Base-by-base conservation (phyloP, 768 basidiomycete species). In the Podaxis sp. region DNA sequence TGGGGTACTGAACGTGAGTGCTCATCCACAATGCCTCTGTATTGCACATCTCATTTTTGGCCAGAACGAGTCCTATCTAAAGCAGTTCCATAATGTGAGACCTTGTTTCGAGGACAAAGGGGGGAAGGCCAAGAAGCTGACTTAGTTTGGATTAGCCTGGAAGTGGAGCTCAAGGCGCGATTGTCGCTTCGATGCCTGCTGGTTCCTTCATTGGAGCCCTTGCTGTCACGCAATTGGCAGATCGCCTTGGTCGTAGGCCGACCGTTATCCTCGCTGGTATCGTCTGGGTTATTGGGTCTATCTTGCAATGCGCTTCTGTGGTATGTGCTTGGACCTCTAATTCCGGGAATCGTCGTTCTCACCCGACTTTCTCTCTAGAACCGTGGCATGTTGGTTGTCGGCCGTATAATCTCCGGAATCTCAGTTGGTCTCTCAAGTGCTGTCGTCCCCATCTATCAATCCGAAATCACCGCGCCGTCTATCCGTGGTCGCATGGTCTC, bases 141-240 rank as follows among this genome's bases (percentile, higher is more conserved):
- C 40, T 33, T 9, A 55, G 13, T 15, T 7, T 25, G 15, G 37
- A 29, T 36, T 43, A 82, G 80, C 88, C 88, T 4, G 68, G 72
- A 22, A 76, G 84, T 4, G 79, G 76, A 58, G 82, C 79, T 6
- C 88, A 90, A 75, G 89, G 89, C 36, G 89, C 81, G 17, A 91
- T 91, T 50, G 86, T 89, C n/a, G 89, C 90, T 2, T 74, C 88
- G 43, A 91, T 91, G 89, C 89, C 89, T 17, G 89, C 87, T 2
- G 89, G 87, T 46, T 90, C 89, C 22, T 78, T 91, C 54, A 61
- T 85, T 36, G 90, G 90, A 19, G 81, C 90, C 3, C 80, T 90
- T 29, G 71, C 81, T 17, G 88, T 89, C 19, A 83, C 83, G 3
- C 74, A 79, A 46, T 79, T 90, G 53, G 89, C 87, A 24, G 90